Percentiles rank a stretch among this genome's conserved stretches.
Conservation (phyloP, 345 rosid genomes). For the Acer negundo region DNA sequence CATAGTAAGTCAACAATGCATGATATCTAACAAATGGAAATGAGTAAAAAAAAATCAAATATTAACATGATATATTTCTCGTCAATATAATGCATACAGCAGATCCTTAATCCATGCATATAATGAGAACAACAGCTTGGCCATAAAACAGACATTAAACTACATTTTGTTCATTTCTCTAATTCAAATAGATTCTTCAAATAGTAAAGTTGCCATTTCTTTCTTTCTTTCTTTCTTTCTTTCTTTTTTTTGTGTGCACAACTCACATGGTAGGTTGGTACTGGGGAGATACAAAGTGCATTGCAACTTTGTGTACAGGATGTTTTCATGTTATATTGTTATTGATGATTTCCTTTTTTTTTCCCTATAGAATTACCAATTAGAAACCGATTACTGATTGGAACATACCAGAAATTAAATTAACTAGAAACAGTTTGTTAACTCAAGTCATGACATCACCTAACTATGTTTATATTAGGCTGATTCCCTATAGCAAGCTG, state of each 20-base stretch:
- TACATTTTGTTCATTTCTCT: not conserved
- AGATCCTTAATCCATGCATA: not conserved
- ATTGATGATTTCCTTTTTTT: not conserved
- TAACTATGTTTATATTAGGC: not conserved
- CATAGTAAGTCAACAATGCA: too few relatives aligned
- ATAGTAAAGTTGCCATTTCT: not conserved
- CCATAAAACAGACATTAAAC: not conserved
- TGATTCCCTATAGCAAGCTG: not conserved
- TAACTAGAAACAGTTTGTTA: not conserved
- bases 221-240: not conserved
- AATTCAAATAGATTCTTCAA: not conserved
- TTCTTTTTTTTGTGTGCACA: not conserved
- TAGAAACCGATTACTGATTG: not conserved
- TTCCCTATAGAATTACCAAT: not conserved
- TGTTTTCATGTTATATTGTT: not conserved
- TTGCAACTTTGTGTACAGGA: not conserved
- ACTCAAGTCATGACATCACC: not conserved
- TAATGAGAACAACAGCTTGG: not conserved
- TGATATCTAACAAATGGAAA: not conserved
- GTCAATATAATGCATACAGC: not conserved
- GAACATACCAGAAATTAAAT: not conserved
- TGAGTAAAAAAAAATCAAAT: not conserved
- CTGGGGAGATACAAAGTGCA: not conserved
- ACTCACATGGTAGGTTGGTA: slow-evolving; percentile 2
- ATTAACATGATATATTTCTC: not conserved